Evolutionary conservation across 73 alveolate species (phyloP), one percentile per base, ranked within the genome.

Genomic region (Tetrahymena thermophila): DNA sequence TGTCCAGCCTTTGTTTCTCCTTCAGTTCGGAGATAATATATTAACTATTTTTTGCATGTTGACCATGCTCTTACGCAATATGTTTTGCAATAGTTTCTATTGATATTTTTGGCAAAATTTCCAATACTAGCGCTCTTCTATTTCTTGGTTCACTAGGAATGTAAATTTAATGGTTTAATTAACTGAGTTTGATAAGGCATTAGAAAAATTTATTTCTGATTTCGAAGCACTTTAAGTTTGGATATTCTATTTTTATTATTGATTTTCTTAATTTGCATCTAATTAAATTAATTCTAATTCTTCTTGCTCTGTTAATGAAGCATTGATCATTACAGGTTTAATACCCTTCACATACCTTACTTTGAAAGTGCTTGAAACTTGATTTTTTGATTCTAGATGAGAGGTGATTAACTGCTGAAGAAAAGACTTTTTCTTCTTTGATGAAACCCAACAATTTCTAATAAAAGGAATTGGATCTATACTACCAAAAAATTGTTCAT

Each of bases 1-100:
- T 25, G 89, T 71, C 89, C 89, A 71, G 89, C 89, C 89, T 71
- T 71, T 71, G 37, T 71, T 71, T 71, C 89, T 71, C 89, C 89
- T 71, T 71, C 42, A 71, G 37, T 71, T 71, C 35, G 89, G 89
- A 71, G 89, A 71, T 71, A 71, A 71, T 71, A 71, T 71, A 31
- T 71, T 71, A 19, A 71, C 89, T 28, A 71, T 71, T 25, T 71
- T 71, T 71, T 71, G 37, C 89, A 71, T 31, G 37, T 71, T 71
- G 89, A 71, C 37, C 89, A 71, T 71, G 89, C 89, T 71, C 37
- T 71, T 71, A 31, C 89, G 89, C 35, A 71, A 11, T 2, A 71
- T 71, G 17, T 71, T 71, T 71, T 71, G 89, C 37, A 71, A 71
- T 15, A 71, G 37, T 11, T 71, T 71, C 37, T 71, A 25, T 21